These are phyloP conservation scores for Hygrophorus pudorinus DNA, from an alignment of 768 basidiomycete genomes.

Conservation along the genomic window DNA sequence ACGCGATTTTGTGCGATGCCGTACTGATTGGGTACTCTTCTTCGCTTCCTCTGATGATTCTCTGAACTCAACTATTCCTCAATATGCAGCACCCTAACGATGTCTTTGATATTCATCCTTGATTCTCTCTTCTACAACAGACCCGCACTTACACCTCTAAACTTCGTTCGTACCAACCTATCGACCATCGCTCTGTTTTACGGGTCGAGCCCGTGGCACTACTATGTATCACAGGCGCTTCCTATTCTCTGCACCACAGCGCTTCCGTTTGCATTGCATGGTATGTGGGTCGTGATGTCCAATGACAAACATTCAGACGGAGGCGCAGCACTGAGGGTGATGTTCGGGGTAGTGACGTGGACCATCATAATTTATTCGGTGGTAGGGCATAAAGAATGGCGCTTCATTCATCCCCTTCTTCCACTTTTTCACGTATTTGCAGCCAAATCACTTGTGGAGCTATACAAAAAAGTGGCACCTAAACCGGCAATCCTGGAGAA, in stretches of 20 bases:
- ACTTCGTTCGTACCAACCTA: constrained; percentile 77
- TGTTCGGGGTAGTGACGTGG: constrained; percentile 49
- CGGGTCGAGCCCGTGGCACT: constrained; percentile 79
- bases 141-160: constrained; percentile 64
- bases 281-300: constrained; percentile 31
- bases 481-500: not conserved
- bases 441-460: constrained; percentile 55
- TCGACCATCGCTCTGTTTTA: constrained; percentile 89
- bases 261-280: constrained; percentile 64
- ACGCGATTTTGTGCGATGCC: constrained; percentile 29
- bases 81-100: constrained; percentile 16
- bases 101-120: constrained; percentile 27
- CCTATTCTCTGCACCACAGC: constrained; percentile 71
- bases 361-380: constrained; percentile 63
- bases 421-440: constrained; percentile 78
- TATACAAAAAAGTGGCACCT: constrained; percentile 12
- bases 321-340: constrained; percentile 20
- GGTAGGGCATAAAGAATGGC: constrained; percentile 93
- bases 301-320: constrained; percentile 12
- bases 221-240: constrained; percentile 78
- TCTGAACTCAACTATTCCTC: not conserved
- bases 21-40: constrained; percentile 34
- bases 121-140: constrained; percentile 67
- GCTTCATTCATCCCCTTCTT: constrained; percentile 87
- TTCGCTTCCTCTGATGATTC: not conserved